Evolutionary conservation across 1,284 basidiomycete genomes (phyloP).

Genomic region (Tilletia horrida): DNA sequence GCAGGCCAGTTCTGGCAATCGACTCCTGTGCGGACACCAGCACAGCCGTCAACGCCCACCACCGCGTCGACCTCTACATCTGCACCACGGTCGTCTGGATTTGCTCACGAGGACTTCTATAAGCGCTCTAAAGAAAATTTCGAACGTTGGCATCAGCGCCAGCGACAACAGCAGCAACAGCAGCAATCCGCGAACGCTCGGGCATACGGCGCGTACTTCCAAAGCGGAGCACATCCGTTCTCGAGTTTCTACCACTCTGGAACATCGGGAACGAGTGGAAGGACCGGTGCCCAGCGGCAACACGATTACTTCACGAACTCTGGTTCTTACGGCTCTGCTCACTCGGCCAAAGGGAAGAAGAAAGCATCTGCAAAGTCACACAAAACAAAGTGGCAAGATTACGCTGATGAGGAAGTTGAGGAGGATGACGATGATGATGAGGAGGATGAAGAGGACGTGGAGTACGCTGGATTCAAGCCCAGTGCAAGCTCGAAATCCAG

Average conservation of each 20-base stretch:
- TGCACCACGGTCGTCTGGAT: too few species aligned
- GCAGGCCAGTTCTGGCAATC: not conserved
- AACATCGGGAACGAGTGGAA: not conserved
- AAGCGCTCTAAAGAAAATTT: not conserved
- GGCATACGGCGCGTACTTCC: too few species aligned
- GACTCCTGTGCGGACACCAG: not conserved
- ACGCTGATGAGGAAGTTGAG: not conserved
- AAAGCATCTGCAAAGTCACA: not conserved
- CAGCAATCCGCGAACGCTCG: not conserved
- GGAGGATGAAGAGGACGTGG: conserved; percentile 5
- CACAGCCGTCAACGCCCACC: not conserved
- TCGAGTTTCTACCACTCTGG: not conserved
- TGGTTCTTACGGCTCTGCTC: not conserved
- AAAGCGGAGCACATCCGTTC: not conserved
- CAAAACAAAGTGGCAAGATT: too few species aligned
- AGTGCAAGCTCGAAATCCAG: not conserved
- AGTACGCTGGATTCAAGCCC: not conserved
- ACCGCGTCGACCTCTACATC: not conserved
- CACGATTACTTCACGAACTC: conserved; percentile 12
- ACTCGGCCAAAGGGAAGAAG: not conserved
- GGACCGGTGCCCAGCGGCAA: not conserved
- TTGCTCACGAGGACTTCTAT: not conserved
- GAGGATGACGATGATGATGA: conserved; percentile 12
- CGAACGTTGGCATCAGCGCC: not conserved
- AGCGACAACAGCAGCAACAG: not conserved